A percentile compares a stretch with the other conserved stretches of the same genome.
phyloP scores from a whole-genome alignment of 2,329 filamentous ascomycete species.

The Talaromyces rugulosus region DNA sequence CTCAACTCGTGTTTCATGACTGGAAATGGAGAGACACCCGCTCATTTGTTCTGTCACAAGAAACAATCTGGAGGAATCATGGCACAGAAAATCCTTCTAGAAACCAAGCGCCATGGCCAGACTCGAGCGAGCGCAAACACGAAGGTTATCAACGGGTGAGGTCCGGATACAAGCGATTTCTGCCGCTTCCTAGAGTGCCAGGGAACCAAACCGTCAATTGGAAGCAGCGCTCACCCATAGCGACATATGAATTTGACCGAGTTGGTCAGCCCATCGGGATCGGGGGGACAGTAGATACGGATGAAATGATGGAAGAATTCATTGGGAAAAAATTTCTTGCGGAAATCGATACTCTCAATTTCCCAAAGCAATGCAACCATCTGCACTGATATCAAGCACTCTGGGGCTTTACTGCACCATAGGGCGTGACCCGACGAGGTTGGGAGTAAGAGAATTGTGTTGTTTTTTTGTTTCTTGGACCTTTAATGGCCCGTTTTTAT shows the following conservation, averaged over 20 bases:
- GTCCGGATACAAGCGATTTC: slow-evolving; percentile 27
- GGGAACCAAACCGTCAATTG: slow-evolving; percentile 29
- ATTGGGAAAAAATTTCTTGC: slow-evolving; percentile 15
- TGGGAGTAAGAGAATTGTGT: background rate
- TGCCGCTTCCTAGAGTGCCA: slow-evolving; percentile 26
- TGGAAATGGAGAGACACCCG: slow-evolving; percentile 20
- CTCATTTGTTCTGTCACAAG: slow-evolving; percentile 21
- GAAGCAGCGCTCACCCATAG: slow-evolving; percentile 24
- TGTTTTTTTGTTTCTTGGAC: background rate
- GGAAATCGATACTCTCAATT: slow-evolving; percentile 14
- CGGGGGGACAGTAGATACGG: slow-evolving; percentile 9
- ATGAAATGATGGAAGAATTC: slow-evolving; percentile 13
- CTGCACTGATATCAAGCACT: background rate
- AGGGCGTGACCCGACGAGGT: background rate
- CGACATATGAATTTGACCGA: slow-evolving; percentile 19
- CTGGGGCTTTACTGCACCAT: background rate
- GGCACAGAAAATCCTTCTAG: slow-evolving; percentile 10
- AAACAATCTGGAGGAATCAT: slow-evolving; percentile 25
- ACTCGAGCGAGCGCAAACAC: slow-evolving; percentile 26
- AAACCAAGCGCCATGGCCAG: slow-evolving; percentile 25
- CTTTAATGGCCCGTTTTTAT: background rate
- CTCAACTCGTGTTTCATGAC: slow-evolving; percentile 18
- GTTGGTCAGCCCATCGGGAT: slow-evolving; percentile 15
- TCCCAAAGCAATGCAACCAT: background rate
- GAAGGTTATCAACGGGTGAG: slow-evolving; percentile 27